Base-by-base conservation (phyloP, 73 alveolate genomes). In the Paramecium biaurelia region DNA sequence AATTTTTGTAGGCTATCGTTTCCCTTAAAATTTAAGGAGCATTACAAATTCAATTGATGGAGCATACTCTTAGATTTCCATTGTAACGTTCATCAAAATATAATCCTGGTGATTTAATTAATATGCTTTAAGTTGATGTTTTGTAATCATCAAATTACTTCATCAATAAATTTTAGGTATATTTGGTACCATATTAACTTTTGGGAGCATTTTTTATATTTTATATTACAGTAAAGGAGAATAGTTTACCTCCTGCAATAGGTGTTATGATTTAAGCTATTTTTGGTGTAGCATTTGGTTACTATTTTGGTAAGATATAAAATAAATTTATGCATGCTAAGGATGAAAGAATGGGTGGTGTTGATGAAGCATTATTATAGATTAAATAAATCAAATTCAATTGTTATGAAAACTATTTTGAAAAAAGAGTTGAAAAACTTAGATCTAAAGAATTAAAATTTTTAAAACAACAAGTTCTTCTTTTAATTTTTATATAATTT, bases 331-430 rank as follows among this genome's bases (percentile, higher is more conserved):
- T 85, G 92, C 82, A 85, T 15, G 76, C 57, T 28, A 85, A 85
- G 30, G 92, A 85, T 85, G 70, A 57, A 72, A 26, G 92, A 49
- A 85, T 85, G 92, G 56, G 85, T 49, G 70, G 85, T 8, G 70
- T 85, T 18, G 92, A 85, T 41, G 92, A 85, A 85, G 53, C 76
- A 57, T 32, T 85, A 24, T 57, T 68, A 57, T 28, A 53, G 1
- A 57, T 85, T 0, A 85, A 85, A 72, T 57, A 68, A 7, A 85
- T 85, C 12, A 85, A 85, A 30, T 85, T 57, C 18, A 85, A 85
- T 85, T 26, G 92, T 57, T 34, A 49, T 53, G 92, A 85, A 57
- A 23, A 28, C 4, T 85, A 34, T 53, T 85, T 85, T 14, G 34
- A 85, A 28, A 58, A 85, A 7, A 57, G 92, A 57, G 53, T 85